phyloP scores from a whole-genome alignment of 257 asterid genomes.

The Plantago ovata region DNA sequence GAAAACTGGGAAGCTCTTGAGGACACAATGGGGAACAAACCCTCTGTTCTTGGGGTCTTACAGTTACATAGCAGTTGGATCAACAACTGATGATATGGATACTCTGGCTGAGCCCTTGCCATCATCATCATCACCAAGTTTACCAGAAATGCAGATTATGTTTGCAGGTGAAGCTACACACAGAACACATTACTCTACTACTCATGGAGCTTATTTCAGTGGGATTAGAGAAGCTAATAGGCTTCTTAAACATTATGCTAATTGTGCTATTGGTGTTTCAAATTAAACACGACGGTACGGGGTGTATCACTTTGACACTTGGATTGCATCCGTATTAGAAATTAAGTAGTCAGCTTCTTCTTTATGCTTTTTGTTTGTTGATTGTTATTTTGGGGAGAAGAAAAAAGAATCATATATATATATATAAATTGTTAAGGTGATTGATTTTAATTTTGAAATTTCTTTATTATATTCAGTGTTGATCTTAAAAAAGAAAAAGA shows the following conservation, averaged over 20 bases:
- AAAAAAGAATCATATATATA: background rate
- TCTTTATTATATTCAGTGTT: too few species aligned
- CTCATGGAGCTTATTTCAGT: constrained; percentile 89
- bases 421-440: constrained; percentile 13
- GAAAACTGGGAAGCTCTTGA: constrained; percentile 32
- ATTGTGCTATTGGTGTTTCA: constrained; percentile 31
- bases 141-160: constrained; percentile 44
- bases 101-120: constrained; percentile 84
- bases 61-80: constrained; percentile 78
- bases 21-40: constrained; percentile 81
- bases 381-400: background rate
- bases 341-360: constrained; percentile 18
- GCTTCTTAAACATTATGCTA: constrained; percentile 76
- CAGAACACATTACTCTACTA: constrained; percentile 79
- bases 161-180: constrained; percentile 96
- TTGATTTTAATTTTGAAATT: background rate
- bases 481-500: too few species aligned
- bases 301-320: too few species aligned
- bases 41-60: constrained; percentile 85
- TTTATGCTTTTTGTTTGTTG: background rate
- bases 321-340: constrained; percentile 28
- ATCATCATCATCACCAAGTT: constrained; percentile 28
- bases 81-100: constrained; percentile 73
- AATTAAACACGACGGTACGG: background rate
- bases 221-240: constrained; percentile 90